Base-by-base conservation (phyloP, 192 early-diverging fungal genomes). In the Linnemannia hyalina region DNA sequence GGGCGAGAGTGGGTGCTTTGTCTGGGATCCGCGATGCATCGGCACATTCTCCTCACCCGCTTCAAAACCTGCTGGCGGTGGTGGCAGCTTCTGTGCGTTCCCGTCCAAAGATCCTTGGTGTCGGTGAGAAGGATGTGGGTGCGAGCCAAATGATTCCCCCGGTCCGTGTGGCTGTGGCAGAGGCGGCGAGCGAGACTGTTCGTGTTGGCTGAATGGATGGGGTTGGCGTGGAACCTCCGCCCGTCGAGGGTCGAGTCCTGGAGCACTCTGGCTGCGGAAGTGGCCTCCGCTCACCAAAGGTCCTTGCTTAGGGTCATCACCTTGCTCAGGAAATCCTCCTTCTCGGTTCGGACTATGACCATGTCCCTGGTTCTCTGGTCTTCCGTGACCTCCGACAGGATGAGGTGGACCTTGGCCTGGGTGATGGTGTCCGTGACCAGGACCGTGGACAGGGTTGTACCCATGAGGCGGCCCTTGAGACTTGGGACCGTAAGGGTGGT, bases 231-330 rank as follows among this genome's bases (percentile, higher is more conserved):
- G 4, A 22, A 26, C 26, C n/a, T 86, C 78, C 57, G n/a, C 47
- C 60, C 79, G 52, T 7, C 80, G 69, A 1, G 84, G 84, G 65
- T 86, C 84, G 29, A 80, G 60, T 16, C 84, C 84, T n/a, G 84
- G 84, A 9, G 84, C 84, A 68, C 79, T 81, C 29, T 86, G 84
- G n/a, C 84, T 86, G 32, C 84, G 84, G 72, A 78, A 73, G 32
- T 86, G 84, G 16, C 84, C 84, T 57, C 79, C 84, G 41, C 65
- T 65, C 55, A 68, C 74, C 16, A 65, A 6, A 18, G 68, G 1
- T 1, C 82, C 77, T 49, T 80, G 77, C 36, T 83, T 83, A 26
- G 63, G 20, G 40, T 78, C 82, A 70, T 76, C 68, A 10, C 68
- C 70, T 32, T 81, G 52, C 13, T 82, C 81, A 15, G 47, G 46